Base-by-base conservation (phyloP, 441 rosid species). In the Pelargonium australe region DNA sequence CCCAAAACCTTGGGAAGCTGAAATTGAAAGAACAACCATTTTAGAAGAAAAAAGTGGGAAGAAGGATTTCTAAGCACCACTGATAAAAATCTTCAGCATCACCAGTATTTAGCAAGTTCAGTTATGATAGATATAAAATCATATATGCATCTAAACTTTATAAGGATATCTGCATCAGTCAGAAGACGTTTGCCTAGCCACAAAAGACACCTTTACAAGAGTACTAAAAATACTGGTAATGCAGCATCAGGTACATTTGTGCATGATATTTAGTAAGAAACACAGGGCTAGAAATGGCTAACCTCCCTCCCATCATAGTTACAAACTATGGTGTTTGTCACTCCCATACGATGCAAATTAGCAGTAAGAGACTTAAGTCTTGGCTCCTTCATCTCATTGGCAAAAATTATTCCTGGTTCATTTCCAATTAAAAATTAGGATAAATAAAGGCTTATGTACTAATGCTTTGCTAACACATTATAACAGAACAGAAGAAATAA, bases 291-390 rank as follows among this genome's bases (percentile, higher is more conserved):
- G 45, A 72, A 57, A 70, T 73, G 65, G 73, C 94, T 75, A 68
- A 95, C 99, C 95, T 95, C 96, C 79, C 88, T 89, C 67, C 99
- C 99, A 72, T 95, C 98, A 76, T 87, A 95, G 85, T 95, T 92
- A 76, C 90, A 89, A 72, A 92, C 91, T 63, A 95, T 73, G 69
- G 96, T 85, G 85, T 95, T 91, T 53, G 97, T 90, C 70, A 91
- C 97, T n/a, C 97, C 99, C 97, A 91, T 87, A 49, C 96, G 92
- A 80, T 90, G 89, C 80, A 95, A 80, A 89, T 91, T 95, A 73
- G 96, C 97, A 73, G 96, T 82, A 1, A 95, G 86, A 63, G 99
- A 90, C 84, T 85, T 91, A 9, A 91, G 86, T 77, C 99, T 86
- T 74, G 86, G 79, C 20, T 47, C 86, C 85, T 88, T 90, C 82